Evolutionary conservation across 2,329 filamentous ascomycete genomes (phyloP).

Genomic region (Tympanopsis confertula): DNA sequence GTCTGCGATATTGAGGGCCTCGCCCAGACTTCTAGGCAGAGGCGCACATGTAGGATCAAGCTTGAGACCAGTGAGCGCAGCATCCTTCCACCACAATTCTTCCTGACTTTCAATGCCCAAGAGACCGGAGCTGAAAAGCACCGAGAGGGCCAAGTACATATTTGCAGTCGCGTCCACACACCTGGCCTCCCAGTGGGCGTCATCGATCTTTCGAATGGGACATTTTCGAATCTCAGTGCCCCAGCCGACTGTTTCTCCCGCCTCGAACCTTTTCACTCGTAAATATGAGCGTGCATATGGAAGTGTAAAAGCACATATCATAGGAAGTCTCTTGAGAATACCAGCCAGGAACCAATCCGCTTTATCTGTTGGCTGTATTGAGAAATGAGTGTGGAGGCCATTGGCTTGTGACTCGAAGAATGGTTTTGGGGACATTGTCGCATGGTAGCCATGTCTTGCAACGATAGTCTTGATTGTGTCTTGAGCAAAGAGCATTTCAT

Average conservation of each 20-base stretch:
- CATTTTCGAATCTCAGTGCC: conserved; percentile 7
- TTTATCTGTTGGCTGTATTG: neutral
- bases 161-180: conserved; percentile 10
- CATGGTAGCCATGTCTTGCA: conserved; percentile 6
- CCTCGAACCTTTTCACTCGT: conserved; percentile 3
- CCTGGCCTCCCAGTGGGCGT: conserved; percentile 10
- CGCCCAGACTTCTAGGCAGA: neutral
- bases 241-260: conserved; percentile 6
- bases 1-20: neutral
- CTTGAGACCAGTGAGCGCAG: neutral
- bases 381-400: conserved; percentile 3
- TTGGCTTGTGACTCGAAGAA: neutral
- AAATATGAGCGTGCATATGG: neutral
- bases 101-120: conserved; percentile 6
- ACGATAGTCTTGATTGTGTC: conserved; percentile 7
- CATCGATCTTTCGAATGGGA: conserved; percentile 9
- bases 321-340: neutral
- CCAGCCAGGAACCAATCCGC: neutral
- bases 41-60: neutral
- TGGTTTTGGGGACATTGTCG: conserved; percentile 9
- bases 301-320: neutral
- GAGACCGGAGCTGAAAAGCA: conserved; percentile 7
- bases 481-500: conserved; percentile 7
- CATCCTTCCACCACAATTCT: neutral
- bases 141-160: conserved; percentile 10